These are phyloP conservation scores for Mycena galopus DNA, from an alignment of 768 basidiomycete species.

Conservation along the genomic window DNA sequence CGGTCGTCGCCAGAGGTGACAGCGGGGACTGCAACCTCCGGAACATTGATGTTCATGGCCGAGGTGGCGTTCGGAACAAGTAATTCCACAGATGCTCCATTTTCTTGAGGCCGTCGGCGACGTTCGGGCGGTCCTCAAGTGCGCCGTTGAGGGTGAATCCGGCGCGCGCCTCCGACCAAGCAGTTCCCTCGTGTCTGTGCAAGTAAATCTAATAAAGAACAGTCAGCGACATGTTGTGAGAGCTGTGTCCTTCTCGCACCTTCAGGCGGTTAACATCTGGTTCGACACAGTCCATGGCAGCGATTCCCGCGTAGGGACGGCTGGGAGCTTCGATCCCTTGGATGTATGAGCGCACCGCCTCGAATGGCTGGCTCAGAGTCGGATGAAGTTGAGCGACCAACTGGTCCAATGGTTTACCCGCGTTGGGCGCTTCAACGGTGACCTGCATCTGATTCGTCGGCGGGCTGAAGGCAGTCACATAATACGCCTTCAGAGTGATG, in stretches of 20 bases:
- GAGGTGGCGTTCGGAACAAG: slow-evolving; percentile 46
- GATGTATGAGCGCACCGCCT: slow-evolving; percentile 45
- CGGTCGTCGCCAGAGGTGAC: slow-evolving; percentile 20
- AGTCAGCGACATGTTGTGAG: not conserved
- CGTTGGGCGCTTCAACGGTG: slow-evolving; percentile 31
- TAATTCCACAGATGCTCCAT: slow-evolving; percentile 47
- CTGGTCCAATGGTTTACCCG: slow-evolving; percentile 38
- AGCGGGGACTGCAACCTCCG: slow-evolving; percentile 16
- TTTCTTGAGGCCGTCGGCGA: slow-evolving; percentile 38
- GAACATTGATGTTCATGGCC: slow-evolving; percentile 38
- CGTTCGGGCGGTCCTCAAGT: slow-evolving; percentile 39
- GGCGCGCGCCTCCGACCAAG: slow-evolving; percentile 44
- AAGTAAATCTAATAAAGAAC: slow-evolving; percentile 44
- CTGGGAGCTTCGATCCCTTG: slow-evolving; percentile 36
- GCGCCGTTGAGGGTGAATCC: slow-evolving; percentile 47
- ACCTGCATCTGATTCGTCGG: slow-evolving; percentile 22
- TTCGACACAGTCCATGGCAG: slow-evolving; percentile 46
- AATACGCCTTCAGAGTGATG: slow-evolving; percentile 48
- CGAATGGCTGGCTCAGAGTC: slow-evolving; percentile 41
- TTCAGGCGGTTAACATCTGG: slow-evolving; percentile 46
- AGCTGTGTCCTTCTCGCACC: slow-evolving; percentile 26
- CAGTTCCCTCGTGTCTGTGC: slow-evolving; percentile 42
- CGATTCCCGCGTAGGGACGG: slow-evolving; percentile 45
- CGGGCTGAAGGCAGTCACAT: slow-evolving; percentile 41
- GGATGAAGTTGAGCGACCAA: slow-evolving; percentile 44